Evolutionary conservation across 768 basidiomycete genomes (phyloP), one percentile per base, ranked within the genome.

Genomic region (Arthromyces matolae): DNA sequence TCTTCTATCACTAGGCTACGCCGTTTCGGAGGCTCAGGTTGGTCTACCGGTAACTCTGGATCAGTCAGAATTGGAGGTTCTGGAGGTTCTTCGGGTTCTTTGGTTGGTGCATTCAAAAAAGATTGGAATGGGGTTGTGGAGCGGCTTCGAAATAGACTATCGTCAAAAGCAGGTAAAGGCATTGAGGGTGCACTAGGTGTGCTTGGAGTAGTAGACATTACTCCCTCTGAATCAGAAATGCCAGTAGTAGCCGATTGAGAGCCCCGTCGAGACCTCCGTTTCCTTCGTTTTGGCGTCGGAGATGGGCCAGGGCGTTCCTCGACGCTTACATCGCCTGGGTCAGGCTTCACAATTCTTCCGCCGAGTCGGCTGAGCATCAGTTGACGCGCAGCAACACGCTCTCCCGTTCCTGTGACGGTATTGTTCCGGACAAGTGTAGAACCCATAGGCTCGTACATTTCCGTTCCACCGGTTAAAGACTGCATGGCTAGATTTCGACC

Each of bases 391-490:
- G 80, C 86, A 24, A 76, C 75, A 27, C 89, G 82, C 58, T 90
- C 89, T 23, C 86, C 88, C 5, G 49, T 50, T 24, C 88, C 89
- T 2, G 89, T 79, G 12, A 90, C 82, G 14, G 90, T 93, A 58
- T 91, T 90, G 57, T 86, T 90, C 47, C 90, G 77, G 80, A 77
- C 3, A 81, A 80, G 37, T 9, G 34, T 50, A 8, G 85, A 79
- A 19, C 47, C 45, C 13, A 80, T 73, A 37, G 78, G 71, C 49
- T 86, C 84, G 52, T 81, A 79, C 4, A 75, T 70, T 52, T 88
- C 86, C 39, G 76, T 75, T 22, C 84, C 86, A 32, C 89, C 87
- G 1, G 86, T 92, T 46, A 96, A 72, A 63, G 92, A 93, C 53
- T 83, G 82, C 80, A 95, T 81, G 4, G 92, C 92, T 65, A 82